Evolutionary conservation across 1,284 basidiomycete species (phyloP), one percentile per base, ranked within the genome.

Genomic region (Rhodotorula sp.): DNA sequence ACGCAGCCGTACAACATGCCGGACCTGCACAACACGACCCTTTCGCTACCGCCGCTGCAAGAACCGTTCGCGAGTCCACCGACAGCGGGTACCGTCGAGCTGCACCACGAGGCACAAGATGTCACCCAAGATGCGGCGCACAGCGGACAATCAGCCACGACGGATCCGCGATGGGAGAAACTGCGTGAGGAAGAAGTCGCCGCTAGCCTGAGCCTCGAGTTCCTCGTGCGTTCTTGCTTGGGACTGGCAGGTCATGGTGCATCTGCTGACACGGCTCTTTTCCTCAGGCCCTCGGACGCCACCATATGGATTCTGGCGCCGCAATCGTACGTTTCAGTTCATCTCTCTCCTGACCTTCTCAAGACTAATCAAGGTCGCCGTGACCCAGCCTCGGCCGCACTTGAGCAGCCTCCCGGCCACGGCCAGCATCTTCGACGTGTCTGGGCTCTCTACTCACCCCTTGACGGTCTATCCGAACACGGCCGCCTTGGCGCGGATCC

Each of bases 161-260:
- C 47, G 18, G 10, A 26, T 3, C 16, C 23, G 20, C n/a, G 34
- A 10, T 31, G 43, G 8, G 59, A 54, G 20, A 49, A 64, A 20
- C 47, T 69, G 52, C 29, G 68, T 21, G 68, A 69, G 43, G 63
- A 65, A 29, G 68, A 69, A 29, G 52, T 65, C 2, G 68, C 63
- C 2, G 68, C 68, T 52, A 57, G 51, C 12, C 16, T 65, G n/a
- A 26, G 34, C 15, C 48, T 69, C 18, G 68, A 69, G 47, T 69
- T 61, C 58, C 61, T 69, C 58, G 68, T 69, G 15, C 23, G 63
- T 56, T 16, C 48, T 34, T 18, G n/a, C 10, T 12, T 16, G 8
- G 23, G 10, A 16, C n/a, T 23, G 29, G 26, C 10, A 12, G 10
- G 39, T 43, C 39, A 10, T 7, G 39, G 8, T 43, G 10, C 39